Conservation (phyloP, 495 filamentous ascomycete genomes). For the Barbatosphaeria neglecta region DNA sequence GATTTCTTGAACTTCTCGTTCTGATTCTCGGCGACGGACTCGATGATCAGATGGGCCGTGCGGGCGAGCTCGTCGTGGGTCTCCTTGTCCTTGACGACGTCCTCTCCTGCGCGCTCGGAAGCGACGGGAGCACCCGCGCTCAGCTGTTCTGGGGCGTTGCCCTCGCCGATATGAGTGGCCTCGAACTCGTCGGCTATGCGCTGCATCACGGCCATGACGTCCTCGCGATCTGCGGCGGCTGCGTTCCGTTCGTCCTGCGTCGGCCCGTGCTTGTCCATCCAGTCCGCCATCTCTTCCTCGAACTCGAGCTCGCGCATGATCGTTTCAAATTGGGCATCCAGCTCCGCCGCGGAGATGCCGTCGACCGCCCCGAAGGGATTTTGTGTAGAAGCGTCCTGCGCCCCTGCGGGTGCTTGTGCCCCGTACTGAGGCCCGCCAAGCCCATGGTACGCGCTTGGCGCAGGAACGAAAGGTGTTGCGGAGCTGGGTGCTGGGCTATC, state of each 20-base stretch:
- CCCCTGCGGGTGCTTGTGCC: background rate
- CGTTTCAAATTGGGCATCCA: conserved; percentile 11
- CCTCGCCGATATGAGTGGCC: conserved; percentile 4
- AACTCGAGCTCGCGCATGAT: conserved; percentile 11
- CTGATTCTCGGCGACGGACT: conserved; percentile 22
- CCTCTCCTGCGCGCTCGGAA: background rate
- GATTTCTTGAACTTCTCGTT: conserved; percentile 34
- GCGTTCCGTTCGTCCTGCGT: conserved; percentile 1
- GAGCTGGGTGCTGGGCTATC: background rate
- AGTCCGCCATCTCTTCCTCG: conserved; percentile 9
- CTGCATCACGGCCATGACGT: conserved; percentile 29
- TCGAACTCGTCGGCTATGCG: conserved; percentile 9
- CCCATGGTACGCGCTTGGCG: background rate
- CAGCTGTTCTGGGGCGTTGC: conserved; percentile 12
- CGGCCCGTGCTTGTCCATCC: conserved; percentile 21
- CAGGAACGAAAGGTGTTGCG: background rate
- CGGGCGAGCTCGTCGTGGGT: conserved; percentile 20
- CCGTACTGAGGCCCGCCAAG: background rate
- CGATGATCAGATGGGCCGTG: conserved; percentile 27
- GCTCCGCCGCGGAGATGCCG: conserved; percentile 7
- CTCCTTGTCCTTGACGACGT: conserved; percentile 2
- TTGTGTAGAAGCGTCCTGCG: background rate
- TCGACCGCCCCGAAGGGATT: conserved; percentile 14
- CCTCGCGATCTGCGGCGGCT: conserved; percentile 29
- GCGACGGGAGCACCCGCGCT: conserved; percentile 1